phyloP scores from a whole-genome alignment of 371 early-diverging fungal species.

The Apophysomyces variabilis region DNA sequence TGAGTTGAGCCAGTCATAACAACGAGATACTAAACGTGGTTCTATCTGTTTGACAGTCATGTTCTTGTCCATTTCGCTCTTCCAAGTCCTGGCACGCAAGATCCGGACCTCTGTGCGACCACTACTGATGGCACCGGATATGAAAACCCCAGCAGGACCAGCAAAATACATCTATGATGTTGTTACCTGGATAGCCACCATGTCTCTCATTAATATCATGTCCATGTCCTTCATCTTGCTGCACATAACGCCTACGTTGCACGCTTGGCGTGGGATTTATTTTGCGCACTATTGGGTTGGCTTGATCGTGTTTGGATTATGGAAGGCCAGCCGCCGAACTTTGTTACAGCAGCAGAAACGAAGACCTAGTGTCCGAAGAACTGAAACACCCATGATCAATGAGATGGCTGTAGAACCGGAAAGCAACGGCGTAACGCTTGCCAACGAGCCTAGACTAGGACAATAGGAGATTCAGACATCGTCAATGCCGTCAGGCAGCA shows the following conservation, averaged over 20 bases:
- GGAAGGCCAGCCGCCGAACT: constrained; percentile 5
- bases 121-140: constrained; percentile 51
- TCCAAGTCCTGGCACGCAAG: constrained; percentile 35
- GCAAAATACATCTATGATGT: constrained; percentile 66
- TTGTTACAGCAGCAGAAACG: constrained; percentile 27
- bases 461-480: neutral
- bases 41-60: constrained; percentile 25
- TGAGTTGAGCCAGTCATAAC: constrained; percentile 36
- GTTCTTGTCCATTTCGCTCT: constrained; percentile 28
- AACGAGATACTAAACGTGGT: constrained; percentile 2
- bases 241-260: constrained; percentile 52
- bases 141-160: constrained; percentile 28
- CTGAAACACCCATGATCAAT: neutral
- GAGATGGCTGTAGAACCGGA: constrained; percentile 3
- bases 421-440: neutral
- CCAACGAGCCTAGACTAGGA: neutral
- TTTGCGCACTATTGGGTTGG: constrained; percentile 57
- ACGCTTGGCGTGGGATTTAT: constrained; percentile 64
- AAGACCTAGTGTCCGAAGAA: neutral
- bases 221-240: constrained; percentile 77
- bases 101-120: constrained; percentile 77
- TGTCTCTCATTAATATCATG: constrained; percentile 68
- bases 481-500: too few species aligned
- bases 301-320: constrained; percentile 31
- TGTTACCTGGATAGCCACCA: constrained; percentile 67